phyloP scores from a whole-genome alignment of 176 grass and related monocot species.

The Aechmea fasciata region DNA sequence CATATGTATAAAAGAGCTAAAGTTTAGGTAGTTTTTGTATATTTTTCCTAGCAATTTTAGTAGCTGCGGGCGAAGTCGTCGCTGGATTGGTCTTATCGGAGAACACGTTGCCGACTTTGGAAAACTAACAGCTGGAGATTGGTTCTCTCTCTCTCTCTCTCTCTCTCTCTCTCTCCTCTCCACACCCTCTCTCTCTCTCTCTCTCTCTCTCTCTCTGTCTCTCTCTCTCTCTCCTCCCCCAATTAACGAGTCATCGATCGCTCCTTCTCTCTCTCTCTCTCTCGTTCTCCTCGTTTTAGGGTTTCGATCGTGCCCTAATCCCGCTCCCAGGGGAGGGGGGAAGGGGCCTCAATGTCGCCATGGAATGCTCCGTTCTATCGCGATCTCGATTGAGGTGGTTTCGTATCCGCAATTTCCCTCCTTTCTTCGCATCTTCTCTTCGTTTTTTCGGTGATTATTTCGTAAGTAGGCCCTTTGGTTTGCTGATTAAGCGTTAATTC shows the following conservation, averaged over 20 bases:
- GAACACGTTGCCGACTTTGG: not conserved
- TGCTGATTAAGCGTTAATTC: not conserved
- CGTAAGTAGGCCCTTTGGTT: not conserved
- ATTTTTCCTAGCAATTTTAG: too few relatives aligned
- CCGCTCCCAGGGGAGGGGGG: not conserved
- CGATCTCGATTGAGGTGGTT: not conserved
- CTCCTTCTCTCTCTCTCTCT: not conserved
- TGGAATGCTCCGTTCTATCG: not conserved
- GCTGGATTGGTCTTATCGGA: not conserved
- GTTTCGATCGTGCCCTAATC: too few relatives aligned
- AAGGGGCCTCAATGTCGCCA: not conserved
- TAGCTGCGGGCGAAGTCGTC: not conserved
- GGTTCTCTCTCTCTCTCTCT: not conserved
- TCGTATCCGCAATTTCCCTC: not conserved
- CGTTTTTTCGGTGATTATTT: not conserved
- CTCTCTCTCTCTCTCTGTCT: not conserved
- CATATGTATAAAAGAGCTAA: too few relatives aligned
- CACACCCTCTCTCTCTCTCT: not conserved
- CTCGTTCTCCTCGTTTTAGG: not conserved
- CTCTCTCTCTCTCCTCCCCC: not conserved
- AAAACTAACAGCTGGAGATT: not conserved
- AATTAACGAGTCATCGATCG: too few relatives aligned
- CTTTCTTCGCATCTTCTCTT: not conserved
- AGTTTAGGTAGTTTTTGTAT: too few relatives aligned
- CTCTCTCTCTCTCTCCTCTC: not conserved